A percentile compares a stretch with the other conserved stretches of the same genome.
Evolutionary conservation across 371 early-diverging fungal genomes (phyloP).

Genomic region (Blakeslea trispora): DNA sequence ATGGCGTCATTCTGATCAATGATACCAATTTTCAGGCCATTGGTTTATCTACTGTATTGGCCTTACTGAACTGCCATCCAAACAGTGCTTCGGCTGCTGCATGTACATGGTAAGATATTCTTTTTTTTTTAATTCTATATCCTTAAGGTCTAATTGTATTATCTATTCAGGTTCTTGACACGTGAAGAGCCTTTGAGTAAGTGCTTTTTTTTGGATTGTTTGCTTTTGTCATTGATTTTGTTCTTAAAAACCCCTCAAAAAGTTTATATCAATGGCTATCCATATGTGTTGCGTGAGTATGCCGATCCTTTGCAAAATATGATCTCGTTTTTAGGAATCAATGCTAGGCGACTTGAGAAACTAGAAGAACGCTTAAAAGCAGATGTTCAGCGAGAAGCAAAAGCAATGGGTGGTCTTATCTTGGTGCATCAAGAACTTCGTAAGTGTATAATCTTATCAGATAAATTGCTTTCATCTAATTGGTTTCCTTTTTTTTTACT

Average conservation of each 20-base stretch:
- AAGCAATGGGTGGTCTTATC: constrained; percentile 50
- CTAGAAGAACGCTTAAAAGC: constrained; percentile 68
- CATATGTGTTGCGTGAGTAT: constrained; percentile 68
- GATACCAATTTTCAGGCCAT: constrained; percentile 28
- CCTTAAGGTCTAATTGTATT: too few species aligned
- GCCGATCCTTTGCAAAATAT: constrained; percentile 64
- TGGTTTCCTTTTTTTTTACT: background rate
- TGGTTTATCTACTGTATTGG: constrained; percentile 64
- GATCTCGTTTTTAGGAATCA: constrained; percentile 65
- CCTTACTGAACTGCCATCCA: constrained; percentile 55
- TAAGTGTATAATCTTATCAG: constrained; percentile 17
- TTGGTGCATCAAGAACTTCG: constrained; percentile 72
- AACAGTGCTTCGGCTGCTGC: constrained; percentile 23
- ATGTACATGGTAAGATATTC: constrained; percentile 37
- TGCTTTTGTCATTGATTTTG: too few species aligned
- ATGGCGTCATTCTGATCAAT: background rate
- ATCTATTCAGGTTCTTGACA: constrained; percentile 67
- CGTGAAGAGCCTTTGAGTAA: constrained; percentile 69
- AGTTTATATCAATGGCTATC: constrained; percentile 59
- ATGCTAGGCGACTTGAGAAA: constrained; percentile 61
- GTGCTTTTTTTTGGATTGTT: too few species aligned
- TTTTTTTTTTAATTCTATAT: background rate
- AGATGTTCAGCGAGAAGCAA: constrained; percentile 64
- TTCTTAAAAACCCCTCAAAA: too few species aligned
- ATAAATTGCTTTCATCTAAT: too few species aligned